A percentile compares a stretch with the other conserved stretches of the same genome.
phyloP scores from a whole-genome alignment of 2,329 filamentous ascomycete genomes.

The Fusarium abutilonis region DNA sequence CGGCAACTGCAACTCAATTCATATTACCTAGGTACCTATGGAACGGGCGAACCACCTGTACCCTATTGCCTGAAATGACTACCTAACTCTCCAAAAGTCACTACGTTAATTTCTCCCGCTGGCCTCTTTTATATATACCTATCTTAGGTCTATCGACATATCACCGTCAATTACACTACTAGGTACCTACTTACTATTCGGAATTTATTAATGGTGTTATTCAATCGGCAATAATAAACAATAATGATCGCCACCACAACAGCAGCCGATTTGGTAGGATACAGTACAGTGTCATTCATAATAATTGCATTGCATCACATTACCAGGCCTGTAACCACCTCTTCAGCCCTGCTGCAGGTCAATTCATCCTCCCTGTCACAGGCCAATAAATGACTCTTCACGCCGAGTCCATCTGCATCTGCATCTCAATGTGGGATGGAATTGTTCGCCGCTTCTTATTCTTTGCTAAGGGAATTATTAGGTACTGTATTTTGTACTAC shows the following conservation, averaged over 20 bases:
- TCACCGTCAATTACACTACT: too few species aligned
- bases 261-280: constrained; percentile 12
- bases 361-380: constrained; percentile 36
- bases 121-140: neutral
- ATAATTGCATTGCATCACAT: constrained; percentile 17
- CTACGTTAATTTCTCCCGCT: constrained; percentile 8
- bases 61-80: constrained; percentile 29
- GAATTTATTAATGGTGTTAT: constrained; percentile 6
- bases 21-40: too few species aligned
- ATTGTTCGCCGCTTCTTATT: constrained; percentile 14
- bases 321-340: constrained; percentile 34
- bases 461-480: neutral
- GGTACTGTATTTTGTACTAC: constrained; percentile 4
- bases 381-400: constrained; percentile 45
- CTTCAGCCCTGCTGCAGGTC: constrained; percentile 46
- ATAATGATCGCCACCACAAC: constrained; percentile 19
- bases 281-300: constrained; percentile 12
- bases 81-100: constrained; percentile 32
- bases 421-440: too few species aligned
- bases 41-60: constrained; percentile 24
- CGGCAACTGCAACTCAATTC: constrained; percentile 3
- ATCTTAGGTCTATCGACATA: too few species aligned
- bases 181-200: too few species aligned
- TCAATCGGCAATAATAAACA: constrained; percentile 1
- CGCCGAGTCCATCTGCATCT: constrained; percentile 35